These are phyloP conservation scores for Podila horticola DNA, from an alignment of 192 early-diverging fungal genomes.

Conservation along the genomic window DNA sequence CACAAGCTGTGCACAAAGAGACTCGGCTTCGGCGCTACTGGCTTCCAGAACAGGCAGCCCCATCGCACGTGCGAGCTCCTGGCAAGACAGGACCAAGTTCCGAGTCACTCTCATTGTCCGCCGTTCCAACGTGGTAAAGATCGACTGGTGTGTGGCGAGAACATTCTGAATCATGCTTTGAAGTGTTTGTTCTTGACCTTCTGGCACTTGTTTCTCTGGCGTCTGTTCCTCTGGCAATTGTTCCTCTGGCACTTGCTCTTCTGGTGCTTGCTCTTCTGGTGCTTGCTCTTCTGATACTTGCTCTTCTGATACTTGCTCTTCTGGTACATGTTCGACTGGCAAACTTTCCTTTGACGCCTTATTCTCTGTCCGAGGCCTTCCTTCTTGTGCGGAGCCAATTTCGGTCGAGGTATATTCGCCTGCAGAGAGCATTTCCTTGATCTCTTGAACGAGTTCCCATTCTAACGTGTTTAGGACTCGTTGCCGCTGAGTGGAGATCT, in stretches of 20 bases:
- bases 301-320: not conserved
- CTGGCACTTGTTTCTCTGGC: not conserved
- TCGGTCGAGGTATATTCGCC: too few species aligned
- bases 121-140: conserved; percentile 53
- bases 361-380: too few species aligned
- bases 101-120: conserved; percentile 63
- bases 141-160: conserved; percentile 19
- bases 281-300: too few species aligned
- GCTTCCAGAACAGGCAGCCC: conserved; percentile 62
- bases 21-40: conserved; percentile 67
- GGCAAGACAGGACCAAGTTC: conserved; percentile 56
- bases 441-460: conserved; percentile 20
- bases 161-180: conserved; percentile 11
- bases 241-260: not conserved
- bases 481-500: conserved; percentile 9
- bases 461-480: conserved; percentile 15
- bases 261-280: not conserved
- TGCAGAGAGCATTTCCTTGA: conserved; percentile 11
- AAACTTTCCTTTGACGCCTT: too few species aligned
- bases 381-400: too few species aligned
- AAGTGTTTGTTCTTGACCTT: not conserved
- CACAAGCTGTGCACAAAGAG: conserved; percentile 70
- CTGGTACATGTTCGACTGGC: too few species aligned
- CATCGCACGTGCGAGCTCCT: conserved; percentile 55
- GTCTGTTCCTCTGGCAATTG: not conserved